Base-by-base conservation (phyloP, 805 yeast genomes). In the Wickerhamomyces alni region DNA sequence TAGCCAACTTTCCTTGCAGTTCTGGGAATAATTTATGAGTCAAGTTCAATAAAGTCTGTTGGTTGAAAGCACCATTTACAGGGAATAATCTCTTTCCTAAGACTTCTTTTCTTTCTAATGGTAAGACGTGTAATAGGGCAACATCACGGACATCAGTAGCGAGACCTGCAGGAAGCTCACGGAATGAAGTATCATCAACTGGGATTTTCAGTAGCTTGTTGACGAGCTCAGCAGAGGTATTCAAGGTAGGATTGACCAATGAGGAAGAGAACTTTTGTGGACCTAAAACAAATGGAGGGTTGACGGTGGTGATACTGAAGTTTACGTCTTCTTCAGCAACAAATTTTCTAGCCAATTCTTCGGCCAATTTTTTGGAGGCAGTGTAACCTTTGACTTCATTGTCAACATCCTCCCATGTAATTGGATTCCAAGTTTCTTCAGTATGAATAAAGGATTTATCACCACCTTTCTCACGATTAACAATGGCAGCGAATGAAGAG, bases 321-420 rank as follows among this genome's bases (percentile, higher is more conserved):
- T 55, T 52, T 36, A 55, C 45, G 25, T 58, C 52, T 19, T 60
- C 50, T 18, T 48, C 57, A 33, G 54, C 42, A 19, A 62, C 43
- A 34, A 69, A 58, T 26, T 72, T 69, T 83, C 86, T 77, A 8
- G 80, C 81, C 1, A 74, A 70, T 36, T 61, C 57, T 54, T 79
- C 84, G 12, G 82, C 80, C 45, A 71, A 67, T 24, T 69, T 73
- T 55, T 75, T 76, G 12, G 81, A 73, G 4, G 73, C 83, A 36
- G 69, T 42, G 54, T 76, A 75, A 8, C 76, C 81, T 18, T 41
- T 35, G 7, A 51, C 44, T 1, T 67, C 63, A 31, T 55, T 44
- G 18, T 41, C 46, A 36, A 66, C 63, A 39, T 65, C 63, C 36
- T 72, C 75, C 65, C 70, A 67, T 8, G 75, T 63, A 27, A 72